Conservation (phyloP, 2,329 filamentous ascomycete genomes). For the Bipolaris bicolor region DNA sequence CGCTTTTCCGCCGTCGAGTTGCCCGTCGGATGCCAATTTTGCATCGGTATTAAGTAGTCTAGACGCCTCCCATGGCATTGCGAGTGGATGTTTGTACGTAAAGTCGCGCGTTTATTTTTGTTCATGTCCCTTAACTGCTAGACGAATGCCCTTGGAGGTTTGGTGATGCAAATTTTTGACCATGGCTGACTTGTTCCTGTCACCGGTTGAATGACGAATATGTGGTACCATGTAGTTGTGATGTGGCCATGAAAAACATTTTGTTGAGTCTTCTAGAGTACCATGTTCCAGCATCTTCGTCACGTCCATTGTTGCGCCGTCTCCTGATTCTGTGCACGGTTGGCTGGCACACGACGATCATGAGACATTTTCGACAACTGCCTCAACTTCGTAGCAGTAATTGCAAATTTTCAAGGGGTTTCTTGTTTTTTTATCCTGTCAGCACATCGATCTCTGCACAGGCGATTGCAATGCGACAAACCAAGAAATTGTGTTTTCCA, state of each 20-base stretch:
- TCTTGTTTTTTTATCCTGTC: not conserved
- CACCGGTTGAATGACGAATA: not conserved
- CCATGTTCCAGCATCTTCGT: not conserved
- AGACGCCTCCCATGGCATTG: conserved; percentile 20
- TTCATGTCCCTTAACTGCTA: conserved; percentile 27
- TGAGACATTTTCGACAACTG: not conserved
- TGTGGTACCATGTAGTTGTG: not conserved
- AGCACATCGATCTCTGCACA: not conserved
- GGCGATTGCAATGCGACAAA: not conserved
- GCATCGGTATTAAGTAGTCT: conserved; percentile 10
- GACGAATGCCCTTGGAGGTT: conserved; percentile 27
- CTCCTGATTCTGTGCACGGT: not conserved
- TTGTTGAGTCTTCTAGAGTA: not conserved
- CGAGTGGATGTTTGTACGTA: conserved; percentile 34
- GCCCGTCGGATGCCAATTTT: conserved; percentile 20
- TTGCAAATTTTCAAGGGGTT: not conserved
- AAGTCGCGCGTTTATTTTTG: conserved; percentile 9
- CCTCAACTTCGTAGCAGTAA: not conserved
- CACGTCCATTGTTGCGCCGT: not conserved
- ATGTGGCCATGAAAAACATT: not conserved
- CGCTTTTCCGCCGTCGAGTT: conserved; percentile 15
- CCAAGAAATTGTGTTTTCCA: not conserved
- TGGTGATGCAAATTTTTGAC: conserved; percentile 17
- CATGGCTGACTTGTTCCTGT: conserved; percentile 13
- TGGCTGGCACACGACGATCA: not conserved